Conservation (phyloP, 1,284 basidiomycete species). For the Phylloboletellus chloephorus region DNA sequence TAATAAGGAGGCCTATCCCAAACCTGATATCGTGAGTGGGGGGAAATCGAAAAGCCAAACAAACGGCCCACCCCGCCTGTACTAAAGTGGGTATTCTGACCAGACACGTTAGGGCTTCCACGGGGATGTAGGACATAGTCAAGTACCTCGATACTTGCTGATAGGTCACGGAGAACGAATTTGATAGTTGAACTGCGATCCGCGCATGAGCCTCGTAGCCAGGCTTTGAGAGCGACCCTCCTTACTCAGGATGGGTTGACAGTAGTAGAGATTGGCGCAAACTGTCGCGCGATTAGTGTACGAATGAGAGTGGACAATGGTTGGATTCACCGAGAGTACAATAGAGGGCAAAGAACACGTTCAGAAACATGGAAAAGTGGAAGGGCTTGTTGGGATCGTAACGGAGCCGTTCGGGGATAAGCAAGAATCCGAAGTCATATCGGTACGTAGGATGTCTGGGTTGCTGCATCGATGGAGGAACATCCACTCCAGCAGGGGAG, state of each 20-base stretch:
- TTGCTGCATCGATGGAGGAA: background rate
- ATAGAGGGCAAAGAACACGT: conserved; percentile 59
- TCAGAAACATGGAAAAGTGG: conserved; percentile 54
- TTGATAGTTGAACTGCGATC: conserved; percentile 43
- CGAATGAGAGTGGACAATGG: background rate
- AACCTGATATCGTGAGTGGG: conserved; percentile 34
- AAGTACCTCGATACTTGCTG: conserved; percentile 48
- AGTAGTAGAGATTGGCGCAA: conserved; percentile 63
- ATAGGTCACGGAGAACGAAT: conserved; percentile 51
- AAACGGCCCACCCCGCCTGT: conserved; percentile 40
- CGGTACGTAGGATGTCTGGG: background rate
- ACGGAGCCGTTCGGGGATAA: conserved; percentile 55
- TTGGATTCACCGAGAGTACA: conserved; percentile 52
- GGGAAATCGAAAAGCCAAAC: background rate
- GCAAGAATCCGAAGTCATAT: conserved; percentile 53
- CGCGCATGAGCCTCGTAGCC: conserved; percentile 1
- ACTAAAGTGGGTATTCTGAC: conserved; percentile 41
- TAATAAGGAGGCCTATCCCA: conserved; percentile 50
- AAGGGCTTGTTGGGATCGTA: conserved; percentile 54
- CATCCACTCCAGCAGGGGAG: background rate
- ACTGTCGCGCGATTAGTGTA: conserved; percentile 27
- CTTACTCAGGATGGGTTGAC: conserved; percentile 59
- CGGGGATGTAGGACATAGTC: background rate
- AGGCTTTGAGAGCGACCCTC: background rate
- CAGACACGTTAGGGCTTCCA: background rate